These are phyloP conservation scores for Diplodia intermedia DNA, from an alignment of 2,329 filamentous ascomycete species.

Conservation along the genomic window DNA sequence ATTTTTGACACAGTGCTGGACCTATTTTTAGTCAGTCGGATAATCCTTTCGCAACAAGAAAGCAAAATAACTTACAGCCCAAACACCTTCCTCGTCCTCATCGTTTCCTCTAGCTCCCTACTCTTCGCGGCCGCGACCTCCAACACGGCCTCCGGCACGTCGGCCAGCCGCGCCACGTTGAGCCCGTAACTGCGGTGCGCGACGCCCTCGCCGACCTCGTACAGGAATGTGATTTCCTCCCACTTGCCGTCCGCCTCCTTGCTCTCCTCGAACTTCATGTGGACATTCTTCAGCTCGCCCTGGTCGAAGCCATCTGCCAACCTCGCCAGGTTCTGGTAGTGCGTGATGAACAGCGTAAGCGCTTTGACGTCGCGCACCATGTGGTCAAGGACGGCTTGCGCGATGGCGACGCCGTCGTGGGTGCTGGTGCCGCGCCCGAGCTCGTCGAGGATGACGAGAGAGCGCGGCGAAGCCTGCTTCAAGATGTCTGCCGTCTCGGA, in stretches of 20 bases:
- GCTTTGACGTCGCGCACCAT: constrained; percentile 76
- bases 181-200: constrained; percentile 93
- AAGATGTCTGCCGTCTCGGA: constrained; percentile 91
- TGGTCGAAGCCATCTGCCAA: constrained; percentile 72
- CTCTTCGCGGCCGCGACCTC: constrained; percentile 83
- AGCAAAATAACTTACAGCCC: constrained; percentile 21
- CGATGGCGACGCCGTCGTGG: constrained; percentile 95
- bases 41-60: neutral
- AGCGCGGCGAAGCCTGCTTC: constrained; percentile 82
- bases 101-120: constrained; percentile 75
- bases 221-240: constrained; percentile 90
- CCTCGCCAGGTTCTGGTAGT: constrained; percentile 87
- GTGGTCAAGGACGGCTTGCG: constrained; percentile 86
- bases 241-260: constrained; percentile 69
- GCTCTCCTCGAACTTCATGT: constrained; percentile 78
- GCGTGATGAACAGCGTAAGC: constrained; percentile 93
- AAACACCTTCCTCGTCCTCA: constrained; percentile 37
- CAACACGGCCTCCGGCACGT: constrained; percentile 77
- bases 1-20: constrained; percentile 20
- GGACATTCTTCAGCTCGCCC: constrained; percentile 79
- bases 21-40: constrained; percentile 5
- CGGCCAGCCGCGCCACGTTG: constrained; percentile 88
- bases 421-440: constrained; percentile 92
- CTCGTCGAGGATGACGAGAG: constrained; percentile 91
- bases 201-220: constrained; percentile 88